These are phyloP conservation scores for Phaffia tasmanica DNA, from an alignment of 768 basidiomycete genomes.

Conservation along the genomic window DNA sequence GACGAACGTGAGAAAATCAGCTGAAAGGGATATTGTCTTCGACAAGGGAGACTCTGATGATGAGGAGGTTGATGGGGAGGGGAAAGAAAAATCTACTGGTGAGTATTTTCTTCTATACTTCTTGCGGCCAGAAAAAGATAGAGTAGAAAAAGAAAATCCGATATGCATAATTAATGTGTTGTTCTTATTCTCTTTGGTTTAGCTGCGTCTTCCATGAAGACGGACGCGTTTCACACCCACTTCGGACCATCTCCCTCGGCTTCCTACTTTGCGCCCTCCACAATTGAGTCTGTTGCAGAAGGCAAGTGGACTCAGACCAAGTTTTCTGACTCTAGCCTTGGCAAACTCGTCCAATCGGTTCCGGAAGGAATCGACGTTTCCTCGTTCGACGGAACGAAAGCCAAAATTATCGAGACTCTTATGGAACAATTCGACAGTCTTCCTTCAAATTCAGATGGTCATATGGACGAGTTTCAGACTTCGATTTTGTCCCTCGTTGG, in stretches of 20 bases:
- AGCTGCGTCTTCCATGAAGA: conserved; percentile 24
- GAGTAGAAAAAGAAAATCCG: too few relatives aligned
- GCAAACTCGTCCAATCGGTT: conserved; percentile 46
- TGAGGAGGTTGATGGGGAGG: conserved; percentile 44
- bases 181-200: not conserved
- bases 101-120: too few relatives aligned
- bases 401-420: conserved; percentile 39
- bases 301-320: conserved; percentile 49
- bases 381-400: conserved; percentile 1
- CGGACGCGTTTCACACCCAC: conserved; percentile 57
- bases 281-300: conserved; percentile 48
- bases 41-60: conserved; percentile 10
- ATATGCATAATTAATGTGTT: too few relatives aligned
- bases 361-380: conserved; percentile 39
- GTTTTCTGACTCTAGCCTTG: conserved; percentile 50
- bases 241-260: conserved; percentile 54
- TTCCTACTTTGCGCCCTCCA: conserved; percentile 35
- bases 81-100: conserved; percentile 10
- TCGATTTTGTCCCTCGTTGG: conserved; percentile 46
- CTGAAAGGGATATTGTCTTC: conserved; percentile 30
- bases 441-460: conserved; percentile 11
- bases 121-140: too few relatives aligned
- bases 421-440: conserved; percentile 44
- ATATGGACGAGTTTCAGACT: conserved; percentile 18
- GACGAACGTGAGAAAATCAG: not conserved